Conservation (phyloP, 306 rosid species). For the Dryas alaskensis region DNA sequence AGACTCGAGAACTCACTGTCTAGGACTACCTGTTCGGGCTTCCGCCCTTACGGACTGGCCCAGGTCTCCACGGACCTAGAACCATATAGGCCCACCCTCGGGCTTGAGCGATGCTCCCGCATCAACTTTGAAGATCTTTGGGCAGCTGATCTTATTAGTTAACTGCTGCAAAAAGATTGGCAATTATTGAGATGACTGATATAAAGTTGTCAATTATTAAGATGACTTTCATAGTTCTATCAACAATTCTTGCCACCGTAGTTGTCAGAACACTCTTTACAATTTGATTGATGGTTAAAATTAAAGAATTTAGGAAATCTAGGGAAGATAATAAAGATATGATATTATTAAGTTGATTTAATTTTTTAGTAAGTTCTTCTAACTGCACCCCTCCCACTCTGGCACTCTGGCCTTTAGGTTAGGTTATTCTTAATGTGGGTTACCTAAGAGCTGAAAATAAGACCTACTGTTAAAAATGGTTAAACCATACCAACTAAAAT, state of each 20-base stretch:
- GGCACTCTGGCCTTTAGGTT: not conserved
- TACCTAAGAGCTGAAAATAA: not conserved
- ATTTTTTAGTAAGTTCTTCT: not conserved
- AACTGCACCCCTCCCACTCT: not conserved
- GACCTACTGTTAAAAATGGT: not conserved
- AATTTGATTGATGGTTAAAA: not conserved
- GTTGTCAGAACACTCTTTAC: not conserved
- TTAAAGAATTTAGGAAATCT: not conserved
- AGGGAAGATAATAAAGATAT: not conserved
- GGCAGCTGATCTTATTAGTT: not conserved
- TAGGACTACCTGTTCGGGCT: too few species aligned
- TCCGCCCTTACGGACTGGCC: too few species aligned
- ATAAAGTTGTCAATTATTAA: not conserved
- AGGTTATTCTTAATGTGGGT: not conserved
- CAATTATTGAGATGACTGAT: not conserved
- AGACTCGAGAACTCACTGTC: too few species aligned
- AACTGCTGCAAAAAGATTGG: not conserved
- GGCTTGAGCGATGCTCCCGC: too few species aligned
- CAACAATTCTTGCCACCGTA: not conserved
- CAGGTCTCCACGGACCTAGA: too few species aligned
- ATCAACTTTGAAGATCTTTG: too few species aligned
- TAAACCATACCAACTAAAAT: not conserved
- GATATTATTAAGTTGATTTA: not conserved
- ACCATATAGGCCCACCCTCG: too few species aligned
- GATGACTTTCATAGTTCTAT: not conserved